phyloP scores from a whole-genome alignment of 805 yeast genomes.

The Komagataella kurtzmanii region DNA sequence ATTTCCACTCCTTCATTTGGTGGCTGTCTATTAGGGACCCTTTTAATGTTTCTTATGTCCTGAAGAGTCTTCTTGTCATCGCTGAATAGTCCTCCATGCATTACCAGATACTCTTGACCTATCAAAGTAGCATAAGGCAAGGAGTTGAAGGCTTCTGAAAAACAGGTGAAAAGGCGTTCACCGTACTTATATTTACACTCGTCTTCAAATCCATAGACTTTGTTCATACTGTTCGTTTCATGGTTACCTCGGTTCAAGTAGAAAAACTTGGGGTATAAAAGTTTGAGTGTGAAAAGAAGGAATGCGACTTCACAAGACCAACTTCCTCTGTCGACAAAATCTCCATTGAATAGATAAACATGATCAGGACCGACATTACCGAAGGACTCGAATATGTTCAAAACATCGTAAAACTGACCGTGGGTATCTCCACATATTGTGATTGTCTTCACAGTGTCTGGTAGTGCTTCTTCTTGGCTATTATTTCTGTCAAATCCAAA shows the following conservation, averaged over 20 bases:
- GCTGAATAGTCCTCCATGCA: conserved; percentile 94
- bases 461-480: conserved; percentile 33
- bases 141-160: conserved; percentile 73
- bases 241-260: conserved; percentile 91
- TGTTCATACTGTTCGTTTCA: conserved; percentile 94
- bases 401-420: conserved; percentile 87
- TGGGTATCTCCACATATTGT: conserved; percentile 97
- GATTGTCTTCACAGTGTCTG: conserved; percentile 29
- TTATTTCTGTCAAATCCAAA: conserved; percentile 24
- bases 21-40: conserved; percentile 65
- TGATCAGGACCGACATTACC: conserved; percentile 62
- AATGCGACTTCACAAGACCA: conserved; percentile 97
- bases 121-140: conserved; percentile 80
- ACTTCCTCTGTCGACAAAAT: conserved; percentile 94
- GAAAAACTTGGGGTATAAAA: conserved; percentile 55
- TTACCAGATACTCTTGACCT: conserved; percentile 66
- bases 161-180: conserved; percentile 66
- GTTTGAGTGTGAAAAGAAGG: conserved; percentile 61
- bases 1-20: conserved; percentile 86
- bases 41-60: conserved; percentile 59
- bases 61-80: conserved; percentile 57
- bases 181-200: conserved; percentile 88
- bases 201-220: conserved; percentile 91
- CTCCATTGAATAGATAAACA: conserved; percentile 85
- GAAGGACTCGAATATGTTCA: conserved; percentile 62